Conservation (phyloP, 1,284 basidiomycete species). For the Sanghuangporus sanghuang region DNA sequence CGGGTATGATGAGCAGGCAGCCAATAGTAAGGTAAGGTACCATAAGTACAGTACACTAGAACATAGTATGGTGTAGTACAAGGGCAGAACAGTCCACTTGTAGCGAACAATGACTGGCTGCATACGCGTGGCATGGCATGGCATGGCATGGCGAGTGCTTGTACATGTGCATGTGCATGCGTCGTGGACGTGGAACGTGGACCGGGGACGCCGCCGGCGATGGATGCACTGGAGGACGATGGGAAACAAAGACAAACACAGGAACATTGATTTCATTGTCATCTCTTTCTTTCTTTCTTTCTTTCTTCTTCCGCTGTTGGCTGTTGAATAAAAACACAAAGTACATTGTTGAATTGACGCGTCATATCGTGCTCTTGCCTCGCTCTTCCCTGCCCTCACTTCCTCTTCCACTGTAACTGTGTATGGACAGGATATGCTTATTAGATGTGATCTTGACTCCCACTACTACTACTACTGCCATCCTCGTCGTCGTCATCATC, state of each 20-base stretch:
- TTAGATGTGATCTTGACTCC: background rate
- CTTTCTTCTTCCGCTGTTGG: background rate
- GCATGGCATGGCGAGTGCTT: background rate
- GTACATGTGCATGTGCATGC: background rate
- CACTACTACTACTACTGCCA: background rate
- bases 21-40: too few species aligned
- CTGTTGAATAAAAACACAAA: background rate
- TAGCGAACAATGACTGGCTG: background rate
- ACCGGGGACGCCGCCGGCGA: background rate
- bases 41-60: too few species aligned
- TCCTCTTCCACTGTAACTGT: background rate
- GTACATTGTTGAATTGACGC: background rate
- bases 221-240: background rate
- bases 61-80: too few species aligned
- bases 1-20: too few species aligned
- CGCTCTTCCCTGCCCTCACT: background rate
- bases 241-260: background rate
- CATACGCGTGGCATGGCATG: too few species aligned
- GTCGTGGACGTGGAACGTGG: background rate
- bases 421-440: background rate
- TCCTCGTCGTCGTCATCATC: background rate
- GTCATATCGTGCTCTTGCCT: background rate
- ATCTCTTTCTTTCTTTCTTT: background rate
- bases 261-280: background rate
- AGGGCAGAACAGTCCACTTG: background rate